Evolutionary conservation across 805 yeast species (phyloP).

Genomic region (Metschnikowia hibisci): DNA sequence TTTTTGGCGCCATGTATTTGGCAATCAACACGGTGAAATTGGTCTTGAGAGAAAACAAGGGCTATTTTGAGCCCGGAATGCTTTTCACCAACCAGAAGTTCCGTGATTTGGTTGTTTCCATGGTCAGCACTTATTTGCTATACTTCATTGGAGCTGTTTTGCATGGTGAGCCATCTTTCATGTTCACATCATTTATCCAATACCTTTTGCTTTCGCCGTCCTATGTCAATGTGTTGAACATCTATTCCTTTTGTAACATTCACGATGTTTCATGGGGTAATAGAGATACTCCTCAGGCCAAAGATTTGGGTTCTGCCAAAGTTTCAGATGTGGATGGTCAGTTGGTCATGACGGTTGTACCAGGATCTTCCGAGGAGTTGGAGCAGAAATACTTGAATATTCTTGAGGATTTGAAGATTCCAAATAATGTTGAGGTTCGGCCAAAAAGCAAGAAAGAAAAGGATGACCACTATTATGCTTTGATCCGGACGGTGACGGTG

Average conservation of each 20-base stretch:
- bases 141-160: constrained; percentile 75
- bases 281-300: constrained; percentile 67
- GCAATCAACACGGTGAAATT: constrained; percentile 67
- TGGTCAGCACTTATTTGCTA: constrained; percentile 76
- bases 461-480: constrained; percentile 82
- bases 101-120: constrained; percentile 82
- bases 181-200: constrained; percentile 83
- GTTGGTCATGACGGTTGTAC: constrained; percentile 42
- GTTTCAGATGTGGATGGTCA: constrained; percentile 40
- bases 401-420: constrained; percentile 53
- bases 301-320: constrained; percentile 82
- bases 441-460: constrained; percentile 22
- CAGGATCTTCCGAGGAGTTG: constrained; percentile 72
- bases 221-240: constrained; percentile 85
- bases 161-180: constrained; percentile 88
- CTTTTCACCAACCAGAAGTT: constrained; percentile 67
- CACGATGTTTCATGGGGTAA: constrained; percentile 99
- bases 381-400: constrained; percentile 69
- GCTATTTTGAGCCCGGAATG: constrained; percentile 38
- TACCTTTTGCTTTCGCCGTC: constrained; percentile 83
- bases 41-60: constrained; percentile 42
- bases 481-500: constrained; percentile 84
- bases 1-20: constrained; percentile 81
- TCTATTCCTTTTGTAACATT: constrained; percentile 92
- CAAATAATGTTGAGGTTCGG: constrained; percentile 17